These are phyloP conservation scores for Gynochthodes officinalis DNA, from an alignment of 257 asterid genomes.

Conservation along the genomic window DNA sequence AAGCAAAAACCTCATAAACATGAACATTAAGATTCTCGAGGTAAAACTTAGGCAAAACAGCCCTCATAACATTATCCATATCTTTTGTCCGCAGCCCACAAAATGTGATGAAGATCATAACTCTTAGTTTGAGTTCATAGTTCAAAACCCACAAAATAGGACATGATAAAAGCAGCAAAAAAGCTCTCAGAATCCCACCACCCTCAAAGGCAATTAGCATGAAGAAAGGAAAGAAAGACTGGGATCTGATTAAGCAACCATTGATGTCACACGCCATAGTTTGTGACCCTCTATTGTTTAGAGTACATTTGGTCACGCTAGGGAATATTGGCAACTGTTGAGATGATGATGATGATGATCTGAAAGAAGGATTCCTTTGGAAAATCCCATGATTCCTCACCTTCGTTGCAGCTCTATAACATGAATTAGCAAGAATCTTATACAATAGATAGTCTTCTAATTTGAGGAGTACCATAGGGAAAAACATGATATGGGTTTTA, in stretches of 20 bases:
- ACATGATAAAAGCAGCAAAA: conserved; percentile 53
- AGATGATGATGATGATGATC: conserved; percentile 26
- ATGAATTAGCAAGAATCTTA: conserved; percentile 63
- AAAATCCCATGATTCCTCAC: conserved; percentile 47
- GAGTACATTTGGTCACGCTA: conserved; percentile 35
- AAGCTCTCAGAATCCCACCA: conserved; percentile 69
- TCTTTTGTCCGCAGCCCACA: conserved; percentile 61
- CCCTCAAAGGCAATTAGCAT: conserved; percentile 95
- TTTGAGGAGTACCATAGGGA: conserved; percentile 51
- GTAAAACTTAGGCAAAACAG: conserved; percentile 83
- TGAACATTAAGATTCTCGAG: conserved; percentile 54
- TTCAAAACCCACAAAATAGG: conserved; percentile 47
- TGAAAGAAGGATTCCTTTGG: conserved; percentile 28
- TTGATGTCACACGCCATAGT: conserved; percentile 64
- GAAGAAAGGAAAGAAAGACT: conserved; percentile 80
- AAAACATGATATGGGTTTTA: conserved; percentile 36
- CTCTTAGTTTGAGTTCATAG: conserved; percentile 42
- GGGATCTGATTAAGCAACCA: conserved; percentile 43
- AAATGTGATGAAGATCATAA: conserved; percentile 73
- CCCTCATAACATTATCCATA: conserved; percentile 57
- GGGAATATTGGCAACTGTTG: conserved; percentile 36
- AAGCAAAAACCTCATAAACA: conserved; percentile 44
- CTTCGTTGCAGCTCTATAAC: conserved; percentile 57
- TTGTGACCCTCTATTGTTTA: conserved; percentile 28
- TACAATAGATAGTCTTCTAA: conserved; percentile 54